Evolutionary conservation across 2,329 filamentous ascomycete genomes (phyloP).

Genomic region (Diaporthe nobilis): DNA sequence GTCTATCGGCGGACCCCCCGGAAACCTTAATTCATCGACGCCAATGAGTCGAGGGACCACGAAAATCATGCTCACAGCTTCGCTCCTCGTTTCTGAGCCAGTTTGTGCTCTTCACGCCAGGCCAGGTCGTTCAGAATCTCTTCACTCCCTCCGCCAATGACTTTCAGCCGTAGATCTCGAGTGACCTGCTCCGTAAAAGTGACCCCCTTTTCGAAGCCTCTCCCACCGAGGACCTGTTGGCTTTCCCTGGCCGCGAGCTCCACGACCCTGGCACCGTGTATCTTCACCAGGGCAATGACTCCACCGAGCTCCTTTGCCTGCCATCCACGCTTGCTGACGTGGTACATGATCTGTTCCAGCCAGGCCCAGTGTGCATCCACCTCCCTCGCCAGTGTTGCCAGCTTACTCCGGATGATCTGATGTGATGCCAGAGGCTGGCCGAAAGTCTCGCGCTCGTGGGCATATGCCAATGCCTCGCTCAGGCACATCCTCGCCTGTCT

Average conservation of each 20-base stretch:
- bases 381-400: slow-evolving; percentile 70
- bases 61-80: slow-evolving; percentile 32
- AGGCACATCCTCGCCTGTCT: slow-evolving; percentile 70
- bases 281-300: slow-evolving; percentile 56
- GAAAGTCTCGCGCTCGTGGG: slow-evolving; percentile 68
- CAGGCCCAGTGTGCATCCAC: slow-evolving; percentile 75
- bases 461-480: slow-evolving; percentile 66
- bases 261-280: slow-evolving; percentile 63
- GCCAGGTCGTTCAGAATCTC: slow-evolving; percentile 68
- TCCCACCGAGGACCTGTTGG: slow-evolving; percentile 68
- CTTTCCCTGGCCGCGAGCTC: slow-evolving; percentile 66
- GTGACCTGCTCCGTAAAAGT: slow-evolving; percentile 65
- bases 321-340: slow-evolving; percentile 55
- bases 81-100: slow-evolving; percentile 41
- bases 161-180: slow-evolving; percentile 65
- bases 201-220: slow-evolving; percentile 64
- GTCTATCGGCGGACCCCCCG: not conserved
- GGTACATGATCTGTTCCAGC: slow-evolving; percentile 72
- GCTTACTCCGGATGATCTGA: slow-evolving; percentile 72
- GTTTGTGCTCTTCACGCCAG: slow-evolving; percentile 60
- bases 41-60: not conserved
- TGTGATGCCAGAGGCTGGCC: slow-evolving; percentile 70
- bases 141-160: slow-evolving; percentile 68
- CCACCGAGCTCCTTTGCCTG: slow-evolving; percentile 52
- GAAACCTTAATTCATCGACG: not conserved